Percentiles rank a stretch among this genome's conserved stretches.
Conservation (phyloP, 495 filamentous ascomycete genomes). For the Podospora fimiseda region DNA sequence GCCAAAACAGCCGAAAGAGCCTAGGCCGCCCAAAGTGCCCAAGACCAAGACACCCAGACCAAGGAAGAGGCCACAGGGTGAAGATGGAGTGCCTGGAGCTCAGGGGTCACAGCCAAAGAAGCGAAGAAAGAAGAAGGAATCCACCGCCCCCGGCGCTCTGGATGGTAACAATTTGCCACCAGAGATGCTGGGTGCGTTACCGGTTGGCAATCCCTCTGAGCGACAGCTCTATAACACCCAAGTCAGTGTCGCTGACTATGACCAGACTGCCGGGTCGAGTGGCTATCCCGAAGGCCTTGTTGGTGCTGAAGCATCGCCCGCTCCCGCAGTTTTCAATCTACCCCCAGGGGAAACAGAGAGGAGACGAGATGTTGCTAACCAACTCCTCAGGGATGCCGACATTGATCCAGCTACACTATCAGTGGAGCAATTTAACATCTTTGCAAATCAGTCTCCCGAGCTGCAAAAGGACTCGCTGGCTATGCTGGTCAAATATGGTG, state of each 20-base stretch:
- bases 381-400: slow-evolving; percentile 27
- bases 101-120: slow-evolving; percentile 22
- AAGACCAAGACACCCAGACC: slow-evolving; percentile 52
- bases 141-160: not conserved
- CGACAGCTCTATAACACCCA: slow-evolving; percentile 15
- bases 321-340: slow-evolving; percentile 30
- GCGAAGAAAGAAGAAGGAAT: slow-evolving; percentile 27
- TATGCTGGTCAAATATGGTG: slow-evolving; percentile 41
- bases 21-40: slow-evolving; percentile 52
- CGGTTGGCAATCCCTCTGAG: slow-evolving; percentile 13
- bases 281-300: slow-evolving; percentile 17
- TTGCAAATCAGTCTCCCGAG: slow-evolving; percentile 43
- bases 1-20: slow-evolving; percentile 34
- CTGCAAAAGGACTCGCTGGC: slow-evolving; percentile 39
- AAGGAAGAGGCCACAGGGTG: slow-evolving; percentile 48
- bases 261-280: slow-evolving; percentile 5
- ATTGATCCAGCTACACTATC: slow-evolving; percentile 39
- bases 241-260: not conserved
- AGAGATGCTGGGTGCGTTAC: slow-evolving; percentile 24
- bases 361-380: slow-evolving; percentile 34
- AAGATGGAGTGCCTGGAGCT: slow-evolving; percentile 36
- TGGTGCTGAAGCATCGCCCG: slow-evolving; percentile 6
- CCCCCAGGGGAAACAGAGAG: slow-evolving; percentile 37
- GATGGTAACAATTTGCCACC: slow-evolving; percentile 13
- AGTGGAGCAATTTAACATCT: slow-evolving; percentile 44